A percentile compares a stretch with the other conserved stretches of the same genome.
These are phyloP conservation scores for Syzygium malaccense DNA, from an alignment of 441 rosid genomes.

Conservation along the genomic window DNA sequence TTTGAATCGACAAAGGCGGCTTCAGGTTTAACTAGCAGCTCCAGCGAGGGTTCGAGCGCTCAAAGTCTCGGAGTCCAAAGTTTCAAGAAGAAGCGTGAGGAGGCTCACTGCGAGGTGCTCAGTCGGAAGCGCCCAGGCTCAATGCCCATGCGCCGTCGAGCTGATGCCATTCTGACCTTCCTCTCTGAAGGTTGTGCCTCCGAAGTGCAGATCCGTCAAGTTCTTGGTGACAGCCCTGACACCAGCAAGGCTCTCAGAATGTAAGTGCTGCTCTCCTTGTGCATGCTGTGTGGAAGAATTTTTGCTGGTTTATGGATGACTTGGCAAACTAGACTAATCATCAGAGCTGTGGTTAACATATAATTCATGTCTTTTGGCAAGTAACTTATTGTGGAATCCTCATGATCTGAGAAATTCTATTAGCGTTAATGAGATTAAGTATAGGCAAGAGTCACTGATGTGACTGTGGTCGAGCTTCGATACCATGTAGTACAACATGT, in stretches of 20 bases:
- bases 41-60: slow-evolving; percentile 42
- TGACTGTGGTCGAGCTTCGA: not conserved
- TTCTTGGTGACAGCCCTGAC: slow-evolving; percentile 84
- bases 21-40: slow-evolving; percentile 55
- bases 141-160: slow-evolving; percentile 43
- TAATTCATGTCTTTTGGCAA: not conserved
- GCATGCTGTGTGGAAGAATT: not conserved
- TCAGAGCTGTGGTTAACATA: not conserved
- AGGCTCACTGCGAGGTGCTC: not conserved
- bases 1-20: slow-evolving; percentile 18
- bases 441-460: not conserved
- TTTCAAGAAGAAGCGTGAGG: slow-evolving; percentile 8
- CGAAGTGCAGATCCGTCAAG: slow-evolving; percentile 66
- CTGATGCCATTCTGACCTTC: slow-evolving; percentile 62
- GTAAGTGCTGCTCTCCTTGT: slow-evolving; percentile 20
- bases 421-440: not conserved
- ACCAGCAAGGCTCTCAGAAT: slow-evolving; percentile 96
- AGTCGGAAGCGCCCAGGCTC: slow-evolving; percentile 28
- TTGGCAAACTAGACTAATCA: not conserved
- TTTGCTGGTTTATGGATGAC: not conserved
- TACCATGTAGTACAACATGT: not conserved
- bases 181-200: slow-evolving; percentile 54
- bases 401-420: not conserved
- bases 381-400: not conserved
- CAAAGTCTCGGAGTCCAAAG: slow-evolving; percentile 16